Evolutionary conservation across 2,329 filamentous ascomycete species (phyloP).

Genomic region (Penicillium sp.): DNA sequence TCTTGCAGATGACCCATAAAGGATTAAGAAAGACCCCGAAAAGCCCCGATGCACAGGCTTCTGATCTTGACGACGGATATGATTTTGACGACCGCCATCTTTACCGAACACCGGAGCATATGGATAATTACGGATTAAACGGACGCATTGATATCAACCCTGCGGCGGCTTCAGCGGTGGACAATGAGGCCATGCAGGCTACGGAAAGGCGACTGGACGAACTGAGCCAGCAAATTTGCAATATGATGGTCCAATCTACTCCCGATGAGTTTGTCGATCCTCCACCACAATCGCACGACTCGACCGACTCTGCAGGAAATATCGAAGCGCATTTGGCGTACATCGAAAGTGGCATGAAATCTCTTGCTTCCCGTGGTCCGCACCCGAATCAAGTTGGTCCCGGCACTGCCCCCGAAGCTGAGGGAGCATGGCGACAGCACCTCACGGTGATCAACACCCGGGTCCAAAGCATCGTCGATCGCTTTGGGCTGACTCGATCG

Average conservation of each 20-base stretch:
- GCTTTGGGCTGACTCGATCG: slow-evolving; percentile 45
- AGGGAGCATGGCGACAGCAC: slow-evolving; percentile 44
- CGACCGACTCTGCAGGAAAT: slow-evolving; percentile 26
- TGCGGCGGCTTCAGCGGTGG: slow-evolving; percentile 6
- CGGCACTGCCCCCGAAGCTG: slow-evolving; percentile 39
- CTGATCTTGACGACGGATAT: slow-evolving; percentile 67
- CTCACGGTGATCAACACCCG: slow-evolving; percentile 64
- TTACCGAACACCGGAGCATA: slow-evolving; percentile 67
- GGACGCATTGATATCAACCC: slow-evolving; percentile 20
- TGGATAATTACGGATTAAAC: slow-evolving; percentile 50
- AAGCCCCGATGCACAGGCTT: slow-evolving; percentile 63
- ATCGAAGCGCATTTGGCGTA: slow-evolving; percentile 66
- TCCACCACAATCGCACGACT: slow-evolving; percentile 34
- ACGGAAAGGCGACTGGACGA: slow-evolving; percentile 67
- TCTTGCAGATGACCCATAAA: slow-evolving; percentile 86
- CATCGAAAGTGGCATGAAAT: slow-evolving; percentile 64
- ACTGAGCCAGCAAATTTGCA: slow-evolving; percentile 65
- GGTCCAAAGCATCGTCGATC: slow-evolving; percentile 58
- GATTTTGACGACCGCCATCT: slow-evolving; percentile 76
- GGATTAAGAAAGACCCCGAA: slow-evolving; percentile 62
- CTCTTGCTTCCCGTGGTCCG: slow-evolving; percentile 53
- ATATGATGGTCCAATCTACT: slow-evolving; percentile 58
- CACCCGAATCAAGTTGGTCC: slow-evolving; percentile 2
- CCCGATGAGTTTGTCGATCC: slow-evolving; percentile 37
- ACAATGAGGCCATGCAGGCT: slow-evolving; percentile 55